Conservation (phyloP, 495 filamentous ascomycete species). For the Alectoria sarmentosa region DNA sequence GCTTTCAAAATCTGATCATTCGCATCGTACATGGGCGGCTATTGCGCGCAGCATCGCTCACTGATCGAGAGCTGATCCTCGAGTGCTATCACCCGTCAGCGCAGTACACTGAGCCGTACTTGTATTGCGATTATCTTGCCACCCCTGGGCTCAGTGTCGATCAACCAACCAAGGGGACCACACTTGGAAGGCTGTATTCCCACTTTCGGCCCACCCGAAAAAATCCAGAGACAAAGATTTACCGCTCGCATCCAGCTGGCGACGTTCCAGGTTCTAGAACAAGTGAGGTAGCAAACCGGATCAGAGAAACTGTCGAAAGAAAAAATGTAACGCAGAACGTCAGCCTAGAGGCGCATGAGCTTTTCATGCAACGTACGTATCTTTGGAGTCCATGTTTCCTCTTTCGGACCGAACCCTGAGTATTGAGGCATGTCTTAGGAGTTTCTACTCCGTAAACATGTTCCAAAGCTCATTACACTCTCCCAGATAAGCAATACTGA, state of each 20-base stretch:
- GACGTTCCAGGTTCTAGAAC: conserved; percentile 36
- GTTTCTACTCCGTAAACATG: too few species aligned
- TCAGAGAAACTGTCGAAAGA: conserved; percentile 22
- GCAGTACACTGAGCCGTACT: conserved; percentile 59
- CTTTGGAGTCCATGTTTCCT: too few species aligned
- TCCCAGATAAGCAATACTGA: too few species aligned
- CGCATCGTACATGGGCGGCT: conserved; percentile 62
- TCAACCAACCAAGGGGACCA: conserved; percentile 21
- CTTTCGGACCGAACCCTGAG: too few species aligned
- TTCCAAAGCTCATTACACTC: too few species aligned
- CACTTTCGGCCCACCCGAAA: conserved; percentile 53
- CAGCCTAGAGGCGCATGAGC: conserved; percentile 57
- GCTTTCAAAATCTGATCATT: conserved; percentile 59
- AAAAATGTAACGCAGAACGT: conserved; percentile 50
- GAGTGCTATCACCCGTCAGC: conserved; percentile 70
- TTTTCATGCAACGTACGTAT: conserved; percentile 68
- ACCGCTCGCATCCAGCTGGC: conserved; percentile 33
- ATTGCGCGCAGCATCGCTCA: conserved; percentile 45
- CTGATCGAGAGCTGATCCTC: conserved; percentile 59
- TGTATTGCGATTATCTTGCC: conserved; percentile 60
- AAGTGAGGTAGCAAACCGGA: conserved; percentile 19
- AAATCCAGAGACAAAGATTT: conserved; percentile 38
- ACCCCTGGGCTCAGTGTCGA: conserved; percentile 45
- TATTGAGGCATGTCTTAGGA: too few species aligned
- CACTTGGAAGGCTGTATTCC: conserved; percentile 43